Conservation (phyloP, 805 yeast genomes). For the Naumovozyma baii region DNA sequence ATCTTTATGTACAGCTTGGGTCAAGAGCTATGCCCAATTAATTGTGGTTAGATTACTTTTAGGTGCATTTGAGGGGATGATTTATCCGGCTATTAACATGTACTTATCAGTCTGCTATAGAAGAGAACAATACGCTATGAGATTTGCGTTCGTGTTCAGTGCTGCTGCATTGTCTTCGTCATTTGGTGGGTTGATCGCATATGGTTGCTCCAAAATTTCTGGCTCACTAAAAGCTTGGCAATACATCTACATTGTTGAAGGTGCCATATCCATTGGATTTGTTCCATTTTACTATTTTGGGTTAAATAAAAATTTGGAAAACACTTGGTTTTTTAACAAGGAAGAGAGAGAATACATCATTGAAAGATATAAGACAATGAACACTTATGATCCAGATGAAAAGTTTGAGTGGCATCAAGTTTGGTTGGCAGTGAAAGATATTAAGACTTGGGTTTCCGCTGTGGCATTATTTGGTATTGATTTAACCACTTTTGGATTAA, state of each 20-base stretch:
- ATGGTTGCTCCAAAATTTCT: slow-evolving; percentile 36
- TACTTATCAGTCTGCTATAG: slow-evolving; percentile 40
- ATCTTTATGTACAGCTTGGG: slow-evolving; percentile 37
- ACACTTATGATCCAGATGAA: slow-evolving; percentile 30
- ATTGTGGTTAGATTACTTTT: slow-evolving; percentile 40
- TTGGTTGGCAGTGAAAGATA: slow-evolving; percentile 23
- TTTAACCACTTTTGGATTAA: slow-evolving; percentile 33
- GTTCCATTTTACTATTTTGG: slow-evolving; percentile 31
- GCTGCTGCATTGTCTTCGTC: slow-evolving; percentile 47
- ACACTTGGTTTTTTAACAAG: slow-evolving; percentile 33
- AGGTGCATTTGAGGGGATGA: slow-evolving; percentile 45
- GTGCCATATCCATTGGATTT: slow-evolving; percentile 34
- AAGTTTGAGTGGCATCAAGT: slow-evolving; percentile 32
- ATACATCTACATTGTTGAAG: slow-evolving; percentile 44
- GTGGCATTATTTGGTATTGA: slow-evolving; percentile 33
- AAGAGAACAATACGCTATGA: slow-evolving; percentile 38
- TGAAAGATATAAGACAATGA: slow-evolving; percentile 30
- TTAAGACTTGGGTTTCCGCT: slow-evolving; percentile 26
- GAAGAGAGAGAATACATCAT: slow-evolving; percentile 33
- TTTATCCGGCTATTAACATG: slow-evolving; percentile 41
- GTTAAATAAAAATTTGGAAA: slow-evolving; percentile 34
- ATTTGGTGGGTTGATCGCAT: slow-evolving; percentile 46
- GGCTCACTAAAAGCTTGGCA: slow-evolving; percentile 41
- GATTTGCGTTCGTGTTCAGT: slow-evolving; percentile 41
- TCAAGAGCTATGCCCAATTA: slow-evolving; percentile 34